phyloP scores from a whole-genome alignment of 805 yeast genomes.

The Ogataea philodendri region DNA sequence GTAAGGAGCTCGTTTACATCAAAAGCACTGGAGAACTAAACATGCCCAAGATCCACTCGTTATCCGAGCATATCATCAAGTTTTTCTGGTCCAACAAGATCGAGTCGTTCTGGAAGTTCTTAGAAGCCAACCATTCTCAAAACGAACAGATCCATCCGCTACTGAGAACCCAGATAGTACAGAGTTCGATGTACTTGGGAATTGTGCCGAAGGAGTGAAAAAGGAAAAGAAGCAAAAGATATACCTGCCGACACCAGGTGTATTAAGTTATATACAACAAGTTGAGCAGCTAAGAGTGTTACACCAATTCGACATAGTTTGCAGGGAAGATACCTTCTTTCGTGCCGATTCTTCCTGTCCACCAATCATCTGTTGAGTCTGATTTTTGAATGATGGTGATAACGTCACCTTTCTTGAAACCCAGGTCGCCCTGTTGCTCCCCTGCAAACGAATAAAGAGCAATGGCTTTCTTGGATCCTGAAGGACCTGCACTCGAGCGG shows the following conservation, averaged over 20 bases:
- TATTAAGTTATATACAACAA: conserved; percentile 6
- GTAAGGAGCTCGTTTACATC: conserved; percentile 9
- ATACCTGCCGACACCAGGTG: no score
- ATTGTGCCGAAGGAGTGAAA: conserved; percentile 17
- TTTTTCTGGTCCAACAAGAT: conserved; percentile 30
- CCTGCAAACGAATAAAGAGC: conserved; percentile 89
- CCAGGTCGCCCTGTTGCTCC: conserved; percentile 88
- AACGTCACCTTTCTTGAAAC: conserved; percentile 92
- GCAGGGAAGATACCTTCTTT: conserved; percentile 95
- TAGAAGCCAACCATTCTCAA: conserved; percentile 15
- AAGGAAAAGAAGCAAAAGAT: no score
- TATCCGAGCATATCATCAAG: conserved; percentile 32
- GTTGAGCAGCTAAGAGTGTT: conserved; percentile 8
- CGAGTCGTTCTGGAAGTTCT: conserved; percentile 24
- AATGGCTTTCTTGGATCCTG: conserved; percentile 65
- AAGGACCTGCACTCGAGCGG: conserved; percentile 29
- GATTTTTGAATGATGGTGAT: conserved; percentile 83
- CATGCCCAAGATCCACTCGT: conserved; percentile 25
- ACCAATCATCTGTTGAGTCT: conserved; percentile 94
- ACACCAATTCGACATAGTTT: conserved; percentile 83
- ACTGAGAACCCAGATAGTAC: conserved; percentile 20
- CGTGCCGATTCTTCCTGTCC: conserved; percentile 91
- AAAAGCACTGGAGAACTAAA: conserved; percentile 13
- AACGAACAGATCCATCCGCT: conserved; percentile 14
- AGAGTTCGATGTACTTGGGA: conserved; percentile 22